A percentile compares a stretch with the other conserved stretches of the same genome.
These are phyloP conservation scores for Emydomyces testavorans DNA, from an alignment of 2,329 filamentous ascomycete genomes.

Conservation along the genomic window DNA sequence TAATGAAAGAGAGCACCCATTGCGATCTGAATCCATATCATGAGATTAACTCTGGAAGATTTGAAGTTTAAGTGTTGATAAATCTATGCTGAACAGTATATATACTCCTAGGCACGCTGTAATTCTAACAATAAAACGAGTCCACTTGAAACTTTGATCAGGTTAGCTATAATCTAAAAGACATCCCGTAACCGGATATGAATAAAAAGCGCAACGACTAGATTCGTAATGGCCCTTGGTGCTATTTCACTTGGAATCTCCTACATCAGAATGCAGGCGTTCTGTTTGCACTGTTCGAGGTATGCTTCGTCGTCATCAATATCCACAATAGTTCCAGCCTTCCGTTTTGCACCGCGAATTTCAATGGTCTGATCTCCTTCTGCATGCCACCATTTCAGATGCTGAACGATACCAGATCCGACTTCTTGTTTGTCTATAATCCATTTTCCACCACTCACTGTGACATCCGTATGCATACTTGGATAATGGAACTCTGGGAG, in stretches of 20 bases:
- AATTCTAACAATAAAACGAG: too few relatives aligned
- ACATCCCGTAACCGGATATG: too few relatives aligned
- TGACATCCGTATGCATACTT: conserved; percentile 55
- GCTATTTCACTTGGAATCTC: neutral
- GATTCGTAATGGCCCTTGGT: neutral
- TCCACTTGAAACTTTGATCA: too few relatives aligned
- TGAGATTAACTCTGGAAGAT: too few relatives aligned
- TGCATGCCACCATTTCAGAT: conserved; percentile 83
- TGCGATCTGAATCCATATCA: too few relatives aligned
- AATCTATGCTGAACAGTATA: too few relatives aligned
- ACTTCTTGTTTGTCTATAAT: conserved; percentile 64
- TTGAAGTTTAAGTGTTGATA: too few relatives aligned
- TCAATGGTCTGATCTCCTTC: conserved; percentile 71
- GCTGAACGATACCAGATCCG: conserved; percentile 58
- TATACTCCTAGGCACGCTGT: too few relatives aligned
- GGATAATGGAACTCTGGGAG: conserved; percentile 91
- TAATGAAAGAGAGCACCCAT: too few relatives aligned
- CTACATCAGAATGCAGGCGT: conserved; percentile 43
- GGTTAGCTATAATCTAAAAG: too few relatives aligned
- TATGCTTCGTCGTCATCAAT: conserved; percentile 65
- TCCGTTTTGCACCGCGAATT: conserved; percentile 61
- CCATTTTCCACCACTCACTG: conserved; percentile 81
- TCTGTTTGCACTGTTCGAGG: conserved; percentile 49
- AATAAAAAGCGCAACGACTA: too few relatives aligned
- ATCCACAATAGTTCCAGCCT: conserved; percentile 27